Evolutionary conservation across 441 rosid species (phyloP).

Genomic region (Adansonia gregorii): DNA sequence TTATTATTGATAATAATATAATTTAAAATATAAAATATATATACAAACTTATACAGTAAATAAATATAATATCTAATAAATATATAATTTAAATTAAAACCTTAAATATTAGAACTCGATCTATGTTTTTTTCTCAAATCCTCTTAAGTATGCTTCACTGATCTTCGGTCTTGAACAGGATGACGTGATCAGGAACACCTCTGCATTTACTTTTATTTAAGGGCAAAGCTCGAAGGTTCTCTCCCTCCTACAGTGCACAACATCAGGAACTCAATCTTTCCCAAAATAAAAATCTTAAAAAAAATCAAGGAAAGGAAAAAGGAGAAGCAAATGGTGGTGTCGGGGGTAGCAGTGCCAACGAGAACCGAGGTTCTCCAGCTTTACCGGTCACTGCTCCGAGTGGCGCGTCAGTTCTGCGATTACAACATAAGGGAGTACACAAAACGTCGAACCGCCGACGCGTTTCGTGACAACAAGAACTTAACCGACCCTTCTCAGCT

Average conservation of each 20-base stretch:
- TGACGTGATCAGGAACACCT: no score
- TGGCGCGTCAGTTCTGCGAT: slow-evolving; percentile 65
- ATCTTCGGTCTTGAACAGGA: no score
- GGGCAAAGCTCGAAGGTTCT: not conserved
- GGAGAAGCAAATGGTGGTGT: slow-evolving; percentile 32
- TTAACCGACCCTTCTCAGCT: slow-evolving; percentile 57
- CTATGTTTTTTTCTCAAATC: no score
- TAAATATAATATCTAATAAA: no score
- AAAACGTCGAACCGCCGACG: slow-evolving; percentile 66
- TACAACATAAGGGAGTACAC: slow-evolving; percentile 83
- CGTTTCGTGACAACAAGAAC: slow-evolving; percentile 54
- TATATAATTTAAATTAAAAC: no score
- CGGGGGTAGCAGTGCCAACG: slow-evolving; percentile 31
- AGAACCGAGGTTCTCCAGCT: slow-evolving; percentile 53
- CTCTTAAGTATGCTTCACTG: no score
- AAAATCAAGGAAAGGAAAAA: no score
- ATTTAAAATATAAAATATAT: no score
- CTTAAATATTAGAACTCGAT: no score
- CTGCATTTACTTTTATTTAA: no score
- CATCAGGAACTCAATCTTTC: not conserved
- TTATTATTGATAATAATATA: no score
- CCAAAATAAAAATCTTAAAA: not conserved
- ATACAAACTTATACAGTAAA: no score
- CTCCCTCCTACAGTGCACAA: not conserved
- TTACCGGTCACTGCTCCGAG: slow-evolving; percentile 71